Base-by-base conservation (phyloP, 2,329 filamentous ascomycete species). In the Fusarium armeniacum region DNA sequence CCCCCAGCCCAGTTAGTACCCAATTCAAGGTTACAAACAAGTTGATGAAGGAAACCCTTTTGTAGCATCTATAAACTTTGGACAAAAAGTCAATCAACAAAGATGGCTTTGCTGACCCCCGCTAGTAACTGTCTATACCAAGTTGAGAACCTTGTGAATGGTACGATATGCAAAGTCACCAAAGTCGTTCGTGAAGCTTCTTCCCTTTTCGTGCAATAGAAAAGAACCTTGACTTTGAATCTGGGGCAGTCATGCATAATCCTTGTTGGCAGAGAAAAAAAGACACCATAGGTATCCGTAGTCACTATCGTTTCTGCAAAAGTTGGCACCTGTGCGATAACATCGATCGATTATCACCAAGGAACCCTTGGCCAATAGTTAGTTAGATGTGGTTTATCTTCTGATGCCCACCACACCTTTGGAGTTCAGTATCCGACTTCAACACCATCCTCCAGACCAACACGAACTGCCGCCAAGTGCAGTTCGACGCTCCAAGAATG, bases 381-480 rank as follows among this genome's bases (percentile, higher is more conserved):
- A 28, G 9, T 28, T 28, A 53, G 30, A 36, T 33, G 6, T 46
- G 7, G n/a, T 41, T 12, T 22, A 30, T 32, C 36, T 52, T 28
- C n/a, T 32, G 24, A 44, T 40, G 6, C 28, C 46, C 35, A 63
- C 45, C 63, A 51, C 51, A 20, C 36, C 43, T 28, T 52, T 52
- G 44, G 24, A 43, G 22, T 28, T 45, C 38, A 41, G 11, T 49
- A 35, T 32, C 64, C 47, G 36, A 60, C 58, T 56, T 60, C 67
- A 68, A 65, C 67, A 68, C 62, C 67, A 61, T 53, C 54, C 57
- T 50, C 52, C 22, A 67, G 26, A 12, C 62, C 58, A 70, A 70
- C 67, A 70, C 67, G 67, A 70, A 68, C 58, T 70, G 54, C 67
- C 58, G 58, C 52, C 52, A 67, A 67, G 62, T 47, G 46, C 43